Evolutionary conservation across 2,329 filamentous ascomycete genomes (phyloP).

Genomic region (Coniochaeta hoffmannii): DNA sequence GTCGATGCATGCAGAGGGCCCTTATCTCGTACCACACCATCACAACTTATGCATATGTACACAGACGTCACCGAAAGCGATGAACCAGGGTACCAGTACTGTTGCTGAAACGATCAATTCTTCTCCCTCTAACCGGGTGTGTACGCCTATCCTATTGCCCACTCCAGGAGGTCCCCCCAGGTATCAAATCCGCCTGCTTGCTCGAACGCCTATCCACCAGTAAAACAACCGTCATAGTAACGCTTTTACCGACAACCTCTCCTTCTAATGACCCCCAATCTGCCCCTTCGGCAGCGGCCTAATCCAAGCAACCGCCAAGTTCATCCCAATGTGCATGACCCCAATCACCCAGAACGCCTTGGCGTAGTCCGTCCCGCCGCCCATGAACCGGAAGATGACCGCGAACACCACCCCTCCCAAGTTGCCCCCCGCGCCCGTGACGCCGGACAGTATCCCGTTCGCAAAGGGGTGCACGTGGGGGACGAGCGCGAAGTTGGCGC

Average conservation of each 20-base stretch:
- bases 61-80: neutral
- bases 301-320: slow-evolving; percentile 53
- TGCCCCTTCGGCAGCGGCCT: slow-evolving; percentile 47
- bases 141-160: neutral
- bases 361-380: slow-evolving; percentile 56
- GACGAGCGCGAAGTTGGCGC: slow-evolving; percentile 78
- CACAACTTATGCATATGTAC: neutral
- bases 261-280: slow-evolving; percentile 33
- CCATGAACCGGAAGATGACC: slow-evolving; percentile 70
- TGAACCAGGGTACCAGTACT: no score
- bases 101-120: neutral
- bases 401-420: slow-evolving; percentile 80
- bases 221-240: neutral
- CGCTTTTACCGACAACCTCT: neutral
- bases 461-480: slow-evolving; percentile 79
- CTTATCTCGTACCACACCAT: neutral
- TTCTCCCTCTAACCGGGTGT: neutral
- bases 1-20: neutral
- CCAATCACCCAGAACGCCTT: slow-evolving; percentile 78
- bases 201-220: neutral
- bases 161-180: neutral
- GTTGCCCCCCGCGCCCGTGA: slow-evolving; percentile 75
- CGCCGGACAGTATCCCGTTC: slow-evolving; percentile 71
- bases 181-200: neutral
- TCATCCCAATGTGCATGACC: slow-evolving; percentile 62